A percentile compares a stretch with the other conserved stretches of the same genome.
Conservation (phyloP, 768 basidiomycete genomes). For the Auricularia auricula-judae region DNA sequence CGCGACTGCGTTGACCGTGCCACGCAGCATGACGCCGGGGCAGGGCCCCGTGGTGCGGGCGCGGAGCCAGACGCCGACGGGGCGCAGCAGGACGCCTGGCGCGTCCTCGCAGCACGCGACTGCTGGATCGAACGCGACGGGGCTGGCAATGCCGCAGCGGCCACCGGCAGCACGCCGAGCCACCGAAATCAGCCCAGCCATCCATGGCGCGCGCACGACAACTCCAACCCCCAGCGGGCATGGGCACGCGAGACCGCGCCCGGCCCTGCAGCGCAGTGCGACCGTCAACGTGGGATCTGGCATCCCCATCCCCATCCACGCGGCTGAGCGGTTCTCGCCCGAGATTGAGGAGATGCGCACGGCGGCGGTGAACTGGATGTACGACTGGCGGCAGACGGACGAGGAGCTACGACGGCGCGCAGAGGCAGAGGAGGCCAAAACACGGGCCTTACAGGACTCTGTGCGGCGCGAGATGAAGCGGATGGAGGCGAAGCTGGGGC, state of each 20-base stretch:
- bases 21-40: neutral
- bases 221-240: neutral
- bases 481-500: neutral
- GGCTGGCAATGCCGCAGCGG: neutral
- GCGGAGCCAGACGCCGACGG: neutral
- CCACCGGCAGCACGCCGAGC: neutral
- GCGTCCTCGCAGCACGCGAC: neutral
- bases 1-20: neutral
- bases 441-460: neutral
- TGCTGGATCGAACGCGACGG: neutral
- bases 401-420: neutral
- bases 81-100: neutral
- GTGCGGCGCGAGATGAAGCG: neutral
- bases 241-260: too few relatives aligned
- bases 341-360: neutral
- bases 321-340: neutral
- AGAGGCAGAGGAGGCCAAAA: neutral
- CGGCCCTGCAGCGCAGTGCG: neutral
- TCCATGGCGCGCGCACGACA: neutral
- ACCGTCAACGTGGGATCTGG: neutral
- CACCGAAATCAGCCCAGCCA: neutral
- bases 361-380: neutral
- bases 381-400: neutral
- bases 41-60: neutral
- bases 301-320: neutral